Base-by-base conservation (phyloP, 768 basidiomycete species). In the Glaciozyma antarctica region DNA sequence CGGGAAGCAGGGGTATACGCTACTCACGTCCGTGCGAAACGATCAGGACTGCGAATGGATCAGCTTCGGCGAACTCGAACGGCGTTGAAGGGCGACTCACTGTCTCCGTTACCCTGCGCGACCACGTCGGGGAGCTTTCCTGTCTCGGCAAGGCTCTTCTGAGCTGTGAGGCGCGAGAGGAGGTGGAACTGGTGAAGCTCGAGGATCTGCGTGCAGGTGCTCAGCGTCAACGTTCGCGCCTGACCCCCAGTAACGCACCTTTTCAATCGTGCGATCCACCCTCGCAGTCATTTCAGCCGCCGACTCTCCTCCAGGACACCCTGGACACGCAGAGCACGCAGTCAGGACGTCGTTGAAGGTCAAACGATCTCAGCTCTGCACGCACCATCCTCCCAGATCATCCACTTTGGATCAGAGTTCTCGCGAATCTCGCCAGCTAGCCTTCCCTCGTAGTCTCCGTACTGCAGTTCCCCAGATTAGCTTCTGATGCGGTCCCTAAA, bases 301-400 rank as follows among this genome's bases (percentile, higher is more conserved):
- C 38, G 84, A 86, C 78, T 98, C 93, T 30, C 93, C 93, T 22
- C 85, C 86, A 17, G 90, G 90, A 71, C 91, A 94, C 32, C 69
- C 60, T 49, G 38, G 32, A 32, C n/a, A n/a, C n/a, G 6, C 34
- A 34, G 10, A 10, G 34, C 10, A 10, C 10, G 38, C 8, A 41
- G 38, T 73, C 56, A 59, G 65, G 64, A 54, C 58, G 65, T 55
- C 54, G 61, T 48, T 44, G 28, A 21, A 15, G 26, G 22, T 13
- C 15, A 43, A 17, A 28, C 51, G 54, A 38, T 28, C 48, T 21
- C 59, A 10, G 30, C 15, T 44, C 41, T 44, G 26, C 43, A 34
- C 16, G n/a, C n/a, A 38, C 16, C 26, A 73, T 92, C 87, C 48
- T 76, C 81, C 89, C 90, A 94, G 72, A 93, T 91, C n/a, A 75